Percentiles rank a stretch among this genome's conserved stretches.
Evolutionary conservation across 2,329 filamentous ascomycete genomes (phyloP).

Genomic region (Botrytis cinerea): DNA sequence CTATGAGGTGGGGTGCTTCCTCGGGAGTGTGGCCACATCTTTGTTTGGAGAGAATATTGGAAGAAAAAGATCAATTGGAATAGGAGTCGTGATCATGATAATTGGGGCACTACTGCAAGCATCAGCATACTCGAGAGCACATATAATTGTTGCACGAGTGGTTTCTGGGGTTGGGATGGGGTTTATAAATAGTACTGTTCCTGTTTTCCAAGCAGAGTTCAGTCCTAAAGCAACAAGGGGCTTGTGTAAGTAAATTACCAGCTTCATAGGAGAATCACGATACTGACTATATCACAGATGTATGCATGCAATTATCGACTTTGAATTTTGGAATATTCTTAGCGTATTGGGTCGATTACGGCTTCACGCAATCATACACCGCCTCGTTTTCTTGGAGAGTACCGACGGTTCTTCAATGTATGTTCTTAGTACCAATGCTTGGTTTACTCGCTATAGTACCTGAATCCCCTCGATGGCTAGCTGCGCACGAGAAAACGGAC

Average conservation of each 20-base stretch:
- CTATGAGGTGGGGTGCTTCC: conserved; percentile 54
- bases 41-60: conserved; percentile 55
- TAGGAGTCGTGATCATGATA: conserved; percentile 58
- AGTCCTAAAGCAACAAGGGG: conserved; percentile 45
- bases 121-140: conserved; percentile 47
- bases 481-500: conserved; percentile 45
- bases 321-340: conserved; percentile 58
- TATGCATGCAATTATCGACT: conserved; percentile 51
- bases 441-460: conserved; percentile 53
- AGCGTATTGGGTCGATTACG: conserved; percentile 62
- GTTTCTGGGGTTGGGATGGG: conserved; percentile 53
- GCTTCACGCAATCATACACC: conserved; percentile 53
- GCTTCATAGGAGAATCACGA: fast-evolving
- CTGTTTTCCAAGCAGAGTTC: conserved; percentile 56
- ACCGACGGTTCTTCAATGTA: conserved; percentile 53
- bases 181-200: conserved; percentile 48
- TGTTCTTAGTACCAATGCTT: conserved; percentile 46
- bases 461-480: conserved; percentile 51
- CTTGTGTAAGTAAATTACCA: conserved; percentile 29
- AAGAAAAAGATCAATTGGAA: conserved; percentile 55
- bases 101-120: conserved; percentile 52
- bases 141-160: conserved; percentile 54
- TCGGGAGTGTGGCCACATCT: conserved; percentile 50
- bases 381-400: conserved; percentile 57
- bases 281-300: conserved; percentile 37